Conservation (phyloP, 176 grass and related monocot species). For the Aegilops tauschii region DNA sequence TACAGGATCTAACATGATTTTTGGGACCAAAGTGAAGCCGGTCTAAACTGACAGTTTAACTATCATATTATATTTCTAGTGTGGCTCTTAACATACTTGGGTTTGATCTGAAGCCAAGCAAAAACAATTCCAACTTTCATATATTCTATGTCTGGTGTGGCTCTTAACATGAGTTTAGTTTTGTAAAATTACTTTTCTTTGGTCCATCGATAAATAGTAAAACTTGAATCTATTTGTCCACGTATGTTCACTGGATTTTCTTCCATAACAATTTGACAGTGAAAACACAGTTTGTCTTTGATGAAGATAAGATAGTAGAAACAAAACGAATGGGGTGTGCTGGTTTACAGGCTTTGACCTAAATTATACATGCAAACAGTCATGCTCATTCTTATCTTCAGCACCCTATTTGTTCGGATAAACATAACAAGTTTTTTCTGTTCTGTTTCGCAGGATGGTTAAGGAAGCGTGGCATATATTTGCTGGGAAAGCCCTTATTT, state of each 20-base stretch:
- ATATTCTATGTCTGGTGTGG: background rate
- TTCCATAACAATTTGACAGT: no score
- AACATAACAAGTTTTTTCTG: background rate
- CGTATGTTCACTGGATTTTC: no score
- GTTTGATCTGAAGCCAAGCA: background rate
- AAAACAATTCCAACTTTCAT: no score
- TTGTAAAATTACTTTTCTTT: no score
- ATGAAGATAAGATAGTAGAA: no score
- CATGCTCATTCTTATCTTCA: background rate
- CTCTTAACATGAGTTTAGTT: background rate
- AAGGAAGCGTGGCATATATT: background rate
- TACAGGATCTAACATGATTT: background rate
- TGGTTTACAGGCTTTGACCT: no score
- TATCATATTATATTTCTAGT: background rate
- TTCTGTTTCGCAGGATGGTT: background rate
- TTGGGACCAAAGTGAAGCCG: background rate
- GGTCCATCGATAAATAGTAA: no score
- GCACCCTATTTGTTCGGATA: background rate
- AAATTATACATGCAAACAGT: background rate
- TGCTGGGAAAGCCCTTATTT: background rate
- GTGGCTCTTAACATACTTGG: background rate
- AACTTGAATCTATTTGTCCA: no score
- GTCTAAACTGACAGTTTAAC: background rate
- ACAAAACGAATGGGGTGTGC: no score
- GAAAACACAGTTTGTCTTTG: no score